Percentiles rank a stretch among this genome's conserved stretches.
Evolutionary conservation across 2,329 filamentous ascomycete genomes (phyloP).

Genomic region (Ascochyta pisi): DNA sequence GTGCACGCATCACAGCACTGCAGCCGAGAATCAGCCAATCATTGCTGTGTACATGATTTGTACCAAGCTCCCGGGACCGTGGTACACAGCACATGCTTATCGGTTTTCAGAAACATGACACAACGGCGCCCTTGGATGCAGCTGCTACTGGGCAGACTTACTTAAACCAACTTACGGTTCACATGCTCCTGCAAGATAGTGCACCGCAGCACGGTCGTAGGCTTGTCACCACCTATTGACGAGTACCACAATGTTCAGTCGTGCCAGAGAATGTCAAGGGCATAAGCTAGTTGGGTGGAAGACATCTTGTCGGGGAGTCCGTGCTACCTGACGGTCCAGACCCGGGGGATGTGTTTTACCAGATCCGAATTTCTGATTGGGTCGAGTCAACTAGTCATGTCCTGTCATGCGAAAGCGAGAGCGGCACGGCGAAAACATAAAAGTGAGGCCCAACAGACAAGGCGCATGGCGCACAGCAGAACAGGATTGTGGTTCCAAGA

Average conservation of each 20-base stretch:
- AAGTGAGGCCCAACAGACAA: constrained; percentile 13
- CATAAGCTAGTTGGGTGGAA: neutral
- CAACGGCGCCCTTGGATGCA: constrained; percentile 6
- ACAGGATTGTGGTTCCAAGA: constrained; percentile 24
- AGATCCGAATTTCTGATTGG: neutral
- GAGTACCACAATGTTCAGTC: neutral
- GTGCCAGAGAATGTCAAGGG: neutral
- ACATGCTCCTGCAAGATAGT: constrained; percentile 5
- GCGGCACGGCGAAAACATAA: constrained; percentile 34
- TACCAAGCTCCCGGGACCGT: constrained; percentile 38
- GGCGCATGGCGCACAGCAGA: constrained; percentile 24
- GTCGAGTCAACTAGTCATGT: neutral
- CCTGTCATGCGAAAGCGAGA: constrained; percentile 14
- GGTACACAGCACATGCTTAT: constrained; percentile 42
- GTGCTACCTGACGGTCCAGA: neutral
- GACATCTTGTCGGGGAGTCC: neutral
- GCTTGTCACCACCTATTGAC: neutral
- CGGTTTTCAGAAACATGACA: constrained; percentile 27
- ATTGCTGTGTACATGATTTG: constrained; percentile 33
- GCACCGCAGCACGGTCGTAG: neutral
- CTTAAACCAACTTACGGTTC: neutral
- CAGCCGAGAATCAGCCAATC: constrained; percentile 38
- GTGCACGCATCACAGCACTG: constrained; percentile 36
- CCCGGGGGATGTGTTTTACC: neutral
- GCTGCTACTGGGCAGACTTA: neutral